Evolutionary conservation across 1,284 basidiomycete species (phyloP).

Genomic region (Apiotrichum montevideense): DNA sequence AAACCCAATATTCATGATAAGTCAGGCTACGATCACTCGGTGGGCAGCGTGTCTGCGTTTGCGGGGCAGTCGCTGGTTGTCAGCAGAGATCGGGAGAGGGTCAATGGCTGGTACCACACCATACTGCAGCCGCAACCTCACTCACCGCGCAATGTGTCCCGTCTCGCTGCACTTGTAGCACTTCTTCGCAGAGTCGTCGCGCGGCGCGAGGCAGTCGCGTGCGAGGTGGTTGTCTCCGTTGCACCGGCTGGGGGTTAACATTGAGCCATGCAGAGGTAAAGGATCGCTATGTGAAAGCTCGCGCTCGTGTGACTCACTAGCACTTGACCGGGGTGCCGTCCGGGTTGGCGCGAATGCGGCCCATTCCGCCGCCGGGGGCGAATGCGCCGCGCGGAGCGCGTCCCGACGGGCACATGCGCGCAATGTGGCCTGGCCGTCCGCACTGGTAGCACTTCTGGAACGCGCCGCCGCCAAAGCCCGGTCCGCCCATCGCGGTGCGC

Average conservation of each 20-base stretch:
- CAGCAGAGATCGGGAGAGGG: neutral
- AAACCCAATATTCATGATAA: conserved; percentile 7
- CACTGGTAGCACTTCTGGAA: conserved; percentile 66
- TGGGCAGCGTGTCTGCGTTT: neutral
- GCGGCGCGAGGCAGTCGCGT: conserved; percentile 44
- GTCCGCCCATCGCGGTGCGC: conserved; percentile 52
- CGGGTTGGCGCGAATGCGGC: conserved; percentile 21
- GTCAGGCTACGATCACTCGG: neutral
- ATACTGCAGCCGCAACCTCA: neutral
- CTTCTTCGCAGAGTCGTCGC: conserved; percentile 41
- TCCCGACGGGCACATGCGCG: conserved; percentile 29
- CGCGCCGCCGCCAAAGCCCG: neutral
- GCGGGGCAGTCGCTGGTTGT: conserved; percentile 4
- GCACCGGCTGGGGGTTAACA: conserved; percentile 36
- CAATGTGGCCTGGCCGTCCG: conserved; percentile 41
- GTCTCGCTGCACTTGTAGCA: conserved; percentile 47
- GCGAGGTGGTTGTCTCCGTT: conserved; percentile 46
- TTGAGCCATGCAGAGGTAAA: neutral
- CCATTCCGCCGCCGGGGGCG: conserved; percentile 17
- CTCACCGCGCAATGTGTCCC: conserved; percentile 43
- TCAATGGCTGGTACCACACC: no score
- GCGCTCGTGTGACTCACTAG: conserved; percentile 32
- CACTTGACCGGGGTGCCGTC: conserved; percentile 46
- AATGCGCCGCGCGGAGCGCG: conserved; percentile 6
- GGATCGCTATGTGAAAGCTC: neutral